A percentile compares a stretch with the other conserved stretches of the same genome.
phyloP scores from a whole-genome alignment of 495 filamentous ascomycete genomes.

The Hypoxylon intermedium region DNA sequence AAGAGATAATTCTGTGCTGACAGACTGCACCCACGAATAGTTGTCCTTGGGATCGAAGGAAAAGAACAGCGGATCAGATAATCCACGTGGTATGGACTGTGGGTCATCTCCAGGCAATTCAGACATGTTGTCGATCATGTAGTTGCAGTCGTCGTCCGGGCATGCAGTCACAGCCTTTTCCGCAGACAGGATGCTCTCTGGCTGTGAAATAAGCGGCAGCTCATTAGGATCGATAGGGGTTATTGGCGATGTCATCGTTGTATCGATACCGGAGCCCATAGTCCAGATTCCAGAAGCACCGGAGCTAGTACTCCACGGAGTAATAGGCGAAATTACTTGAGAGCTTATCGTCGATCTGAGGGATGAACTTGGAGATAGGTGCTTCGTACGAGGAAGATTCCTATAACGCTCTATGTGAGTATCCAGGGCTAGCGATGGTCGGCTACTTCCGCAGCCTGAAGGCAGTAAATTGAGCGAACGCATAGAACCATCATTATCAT shows the following conservation, averaged over 20 bases:
- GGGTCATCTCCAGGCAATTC: conserved; percentile 47
- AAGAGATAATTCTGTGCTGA: conserved; percentile 37
- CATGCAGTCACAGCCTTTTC: conserved; percentile 16
- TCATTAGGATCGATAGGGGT: conserved; percentile 33
- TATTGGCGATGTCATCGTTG: conserved; percentile 39
- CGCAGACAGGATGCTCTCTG: conserved; percentile 4
- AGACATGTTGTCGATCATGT: conserved; percentile 38
- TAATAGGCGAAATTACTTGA: conserved; percentile 39
- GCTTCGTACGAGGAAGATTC: conserved; percentile 26
- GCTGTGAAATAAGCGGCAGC: conserved; percentile 11
- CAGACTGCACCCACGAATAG: conserved; percentile 40
- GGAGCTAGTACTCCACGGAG: conserved; percentile 39
- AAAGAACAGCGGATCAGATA: conserved; percentile 41
- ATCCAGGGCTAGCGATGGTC: conserved; percentile 40
- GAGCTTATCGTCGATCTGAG: conserved; percentile 31
- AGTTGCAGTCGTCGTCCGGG: conserved; percentile 32
- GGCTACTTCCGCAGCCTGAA: conserved; percentile 15
- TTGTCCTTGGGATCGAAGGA: conserved; percentile 39
- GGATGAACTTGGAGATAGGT: conserved; percentile 40
- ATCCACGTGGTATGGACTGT: conserved; percentile 33
- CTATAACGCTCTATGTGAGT: conserved; percentile 40
- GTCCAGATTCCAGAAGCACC: conserved; percentile 33
- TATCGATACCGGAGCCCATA: conserved; percentile 25
- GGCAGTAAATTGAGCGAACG: conserved; percentile 11
- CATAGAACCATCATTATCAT: conserved; percentile 13